Conservation (phyloP, 2,329 filamentous ascomycete species). For the Epichloe sp. region DNA sequence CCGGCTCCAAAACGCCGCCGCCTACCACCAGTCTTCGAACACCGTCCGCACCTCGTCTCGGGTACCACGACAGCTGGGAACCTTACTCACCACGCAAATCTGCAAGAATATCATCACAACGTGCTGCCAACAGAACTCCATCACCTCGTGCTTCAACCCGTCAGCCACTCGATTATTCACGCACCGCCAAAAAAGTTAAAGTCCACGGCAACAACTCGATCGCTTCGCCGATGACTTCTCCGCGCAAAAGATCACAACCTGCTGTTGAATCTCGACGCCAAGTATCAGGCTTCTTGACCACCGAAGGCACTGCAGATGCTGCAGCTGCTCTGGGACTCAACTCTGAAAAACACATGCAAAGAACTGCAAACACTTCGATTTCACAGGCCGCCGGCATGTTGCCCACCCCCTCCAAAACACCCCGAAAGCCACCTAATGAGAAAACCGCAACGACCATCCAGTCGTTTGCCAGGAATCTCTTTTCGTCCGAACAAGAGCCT, state of each 20-base stretch:
- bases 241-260: slow-evolving; percentile 37
- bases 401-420: slow-evolving; percentile 73
- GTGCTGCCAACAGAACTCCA: slow-evolving; percentile 38
- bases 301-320: slow-evolving; percentile 29
- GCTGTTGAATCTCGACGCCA: slow-evolving; percentile 34
- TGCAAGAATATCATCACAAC: slow-evolving; percentile 47
- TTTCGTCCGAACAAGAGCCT: slow-evolving; percentile 43
- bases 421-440: slow-evolving; percentile 45
- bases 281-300: slow-evolving; percentile 31
- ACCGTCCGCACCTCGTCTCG: slow-evolving; percentile 55
- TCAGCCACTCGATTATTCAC: slow-evolving; percentile 18
- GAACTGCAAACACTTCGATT: slow-evolving; percentile 14
- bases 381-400: slow-evolving; percentile 42
- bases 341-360: slow-evolving; percentile 15
- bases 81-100: slow-evolving; percentile 62
- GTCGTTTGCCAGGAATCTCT: slow-evolving; percentile 47
- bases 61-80: slow-evolving; percentile 55
- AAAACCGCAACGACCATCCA: slow-evolving; percentile 38
- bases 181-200: slow-evolving; percentile 19
- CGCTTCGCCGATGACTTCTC: slow-evolving; percentile 31
- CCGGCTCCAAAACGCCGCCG: slow-evolving; percentile 37
- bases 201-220: slow-evolving; percentile 18
- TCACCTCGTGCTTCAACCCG: slow-evolving; percentile 32
- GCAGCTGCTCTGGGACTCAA: slow-evolving; percentile 27
- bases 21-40: slow-evolving; percentile 46